Conservation (phyloP, 2,329 filamentous ascomycete genomes). For the Penicillium sumatraense region DNA sequence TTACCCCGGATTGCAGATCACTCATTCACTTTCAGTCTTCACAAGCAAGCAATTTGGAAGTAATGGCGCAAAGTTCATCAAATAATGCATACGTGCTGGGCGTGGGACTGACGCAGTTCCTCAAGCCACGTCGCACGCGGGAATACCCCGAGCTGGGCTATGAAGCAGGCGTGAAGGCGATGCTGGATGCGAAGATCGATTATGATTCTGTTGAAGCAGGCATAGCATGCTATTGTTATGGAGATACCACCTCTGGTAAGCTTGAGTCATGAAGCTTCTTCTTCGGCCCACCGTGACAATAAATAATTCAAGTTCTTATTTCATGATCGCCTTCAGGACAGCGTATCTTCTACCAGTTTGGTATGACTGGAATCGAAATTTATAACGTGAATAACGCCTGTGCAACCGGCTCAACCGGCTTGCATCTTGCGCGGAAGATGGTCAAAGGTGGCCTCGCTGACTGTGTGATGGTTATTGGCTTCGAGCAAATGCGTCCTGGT, state of each 20-base stretch:
- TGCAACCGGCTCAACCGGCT: conserved; percentile 85
- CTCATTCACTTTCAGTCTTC: neutral
- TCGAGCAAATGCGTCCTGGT: conserved; percentile 96
- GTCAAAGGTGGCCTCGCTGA: conserved; percentile 82
- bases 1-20: neutral
- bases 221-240: conserved; percentile 95
- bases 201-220: conserved; percentile 96
- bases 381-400: conserved; percentile 99
- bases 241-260: conserved; percentile 70
- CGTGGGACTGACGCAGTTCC: conserved; percentile 98
- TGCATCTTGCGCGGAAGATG: conserved; percentile 79
- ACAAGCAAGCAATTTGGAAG: neutral
- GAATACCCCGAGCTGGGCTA: conserved; percentile 84
- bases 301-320: too few species aligned
- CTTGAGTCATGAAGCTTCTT: neutral
- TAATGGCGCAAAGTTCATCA: conserved; percentile 1
- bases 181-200: conserved; percentile 76
- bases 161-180: conserved; percentile 85
- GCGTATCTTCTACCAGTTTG: conserved; percentile 97
- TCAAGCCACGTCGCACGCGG: conserved; percentile 91
- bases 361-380: conserved; percentile 93
- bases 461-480: conserved; percentile 88
- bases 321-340: conserved; percentile 86
- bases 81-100: conserved; percentile 78
- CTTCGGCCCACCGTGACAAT: neutral